These are phyloP conservation scores for Cercospora sojina DNA, from an alignment of 2,329 filamentous ascomycete species.

Conservation along the genomic window DNA sequence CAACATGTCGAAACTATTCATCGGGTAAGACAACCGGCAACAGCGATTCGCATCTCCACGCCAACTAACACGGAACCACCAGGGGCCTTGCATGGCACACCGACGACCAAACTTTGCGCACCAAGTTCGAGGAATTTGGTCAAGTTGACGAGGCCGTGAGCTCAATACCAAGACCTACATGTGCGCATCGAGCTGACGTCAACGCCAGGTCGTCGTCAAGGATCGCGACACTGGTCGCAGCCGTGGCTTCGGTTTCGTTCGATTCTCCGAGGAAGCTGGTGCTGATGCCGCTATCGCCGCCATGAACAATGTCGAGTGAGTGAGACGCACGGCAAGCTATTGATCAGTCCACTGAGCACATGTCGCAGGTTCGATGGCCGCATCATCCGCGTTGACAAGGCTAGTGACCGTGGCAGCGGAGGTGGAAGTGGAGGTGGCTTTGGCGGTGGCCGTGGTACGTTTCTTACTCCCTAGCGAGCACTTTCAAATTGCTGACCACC, in stretches of 20 bases:
- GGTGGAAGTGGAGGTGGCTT: slow-evolving; percentile 60
- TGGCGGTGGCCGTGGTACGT: slow-evolving; percentile 40
- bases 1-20: slow-evolving; percentile 88
- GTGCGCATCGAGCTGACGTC: background rate
- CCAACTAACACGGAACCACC: slow-evolving; percentile 27
- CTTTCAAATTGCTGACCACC: background rate
- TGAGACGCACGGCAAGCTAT: slow-evolving; percentile 9
- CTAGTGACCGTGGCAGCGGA: slow-evolving; percentile 72
- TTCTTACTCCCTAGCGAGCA: background rate
- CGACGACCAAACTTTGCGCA: slow-evolving; percentile 78
- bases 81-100: slow-evolving; percentile 99
- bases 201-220: slow-evolving; percentile 83
- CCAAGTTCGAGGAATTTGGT: slow-evolving; percentile 92
- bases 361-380: slow-evolving; percentile 82
- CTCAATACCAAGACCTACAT: slow-evolving; percentile 36
- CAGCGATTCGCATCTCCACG: background rate
- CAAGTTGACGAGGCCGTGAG: slow-evolving; percentile 91
- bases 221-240: slow-evolving; percentile 95
- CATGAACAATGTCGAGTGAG: slow-evolving; percentile 92
- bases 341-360: slow-evolving; percentile 10
- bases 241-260: slow-evolving; percentile 95
- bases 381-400: slow-evolving; percentile 92
- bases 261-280: slow-evolving; percentile 74
- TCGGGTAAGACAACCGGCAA: slow-evolving; percentile 65
- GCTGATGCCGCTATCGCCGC: slow-evolving; percentile 71